phyloP scores from a whole-genome alignment of 164 flowering plant genomes.

The Euptelea pleiosperma region DNA sequence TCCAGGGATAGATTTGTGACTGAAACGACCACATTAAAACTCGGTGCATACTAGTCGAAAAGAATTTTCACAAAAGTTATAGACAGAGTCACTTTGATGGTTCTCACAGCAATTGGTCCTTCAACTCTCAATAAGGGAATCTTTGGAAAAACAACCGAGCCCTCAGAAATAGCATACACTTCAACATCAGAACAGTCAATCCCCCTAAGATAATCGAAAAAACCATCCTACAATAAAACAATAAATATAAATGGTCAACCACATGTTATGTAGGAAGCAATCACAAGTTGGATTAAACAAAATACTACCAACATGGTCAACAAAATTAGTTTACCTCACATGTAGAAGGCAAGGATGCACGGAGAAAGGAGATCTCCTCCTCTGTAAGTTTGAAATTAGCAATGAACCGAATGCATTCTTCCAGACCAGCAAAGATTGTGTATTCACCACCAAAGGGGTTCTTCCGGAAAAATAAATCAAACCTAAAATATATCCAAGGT shows the following conservation, averaged over 20 bases:
- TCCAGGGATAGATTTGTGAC: no score
- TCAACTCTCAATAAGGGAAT: conserved; percentile 87
- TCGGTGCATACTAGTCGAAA: neutral
- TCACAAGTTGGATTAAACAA: conserved; percentile 1
- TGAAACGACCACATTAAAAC: no score
- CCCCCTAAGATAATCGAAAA: conserved; percentile 79
- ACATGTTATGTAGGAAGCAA: neutral
- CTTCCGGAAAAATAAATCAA: conserved; percentile 89
- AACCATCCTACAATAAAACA: conserved; percentile 57
- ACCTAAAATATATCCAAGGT: conserved; percentile 48
- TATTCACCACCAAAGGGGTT: conserved; percentile 99
- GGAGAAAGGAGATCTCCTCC: conserved; percentile 71
- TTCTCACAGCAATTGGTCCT: conserved; percentile 93
- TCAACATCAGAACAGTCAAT: conserved; percentile 90
- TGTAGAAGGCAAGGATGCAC: conserved; percentile 50
- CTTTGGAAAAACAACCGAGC: conserved; percentile 91
- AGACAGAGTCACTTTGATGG: neutral
- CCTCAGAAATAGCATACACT: conserved; percentile 85
- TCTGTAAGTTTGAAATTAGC: conserved; percentile 80
- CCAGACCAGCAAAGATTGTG: conserved; percentile 91
- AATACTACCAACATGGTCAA: neutral
- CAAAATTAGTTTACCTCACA: conserved; percentile 66
- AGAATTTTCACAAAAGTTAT: neutral
- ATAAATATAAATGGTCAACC: conserved; percentile 10
- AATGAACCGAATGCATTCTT: conserved; percentile 84